Evolutionary conservation across 192 early-diverging fungal species (phyloP).

Genomic region (Coemansia sp.): DNA sequence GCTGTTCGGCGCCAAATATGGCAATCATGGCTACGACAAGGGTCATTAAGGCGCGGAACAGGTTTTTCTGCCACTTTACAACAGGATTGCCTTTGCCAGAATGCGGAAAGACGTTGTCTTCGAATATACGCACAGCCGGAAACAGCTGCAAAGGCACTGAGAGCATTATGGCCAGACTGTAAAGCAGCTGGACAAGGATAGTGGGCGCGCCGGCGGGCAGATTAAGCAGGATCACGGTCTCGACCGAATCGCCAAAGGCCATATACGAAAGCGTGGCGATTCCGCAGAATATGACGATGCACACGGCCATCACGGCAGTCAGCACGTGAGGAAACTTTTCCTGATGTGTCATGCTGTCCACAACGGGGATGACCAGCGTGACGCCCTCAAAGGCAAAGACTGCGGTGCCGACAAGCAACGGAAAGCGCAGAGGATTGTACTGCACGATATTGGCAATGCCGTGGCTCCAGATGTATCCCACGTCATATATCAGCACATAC

Average conservation of each 20-base stretch:
- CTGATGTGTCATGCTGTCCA: conserved; percentile 84
- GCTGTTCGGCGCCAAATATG: conserved; percentile 73
- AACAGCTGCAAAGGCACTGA: conserved; percentile 92
- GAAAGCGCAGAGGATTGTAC: conserved; percentile 79
- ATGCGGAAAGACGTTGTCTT: conserved; percentile 77
- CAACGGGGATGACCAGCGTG: conserved; percentile 74
- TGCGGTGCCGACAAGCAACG: conserved; percentile 92
- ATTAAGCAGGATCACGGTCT: conserved; percentile 87
- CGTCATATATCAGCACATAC: conserved; percentile 81
- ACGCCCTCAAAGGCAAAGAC: conserved; percentile 90
- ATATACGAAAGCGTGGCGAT: conserved; percentile 83
- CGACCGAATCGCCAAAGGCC: conserved; percentile 79
- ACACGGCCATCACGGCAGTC: conserved; percentile 71
- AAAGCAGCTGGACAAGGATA: conserved; percentile 74
- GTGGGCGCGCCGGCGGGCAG: conserved; percentile 71
- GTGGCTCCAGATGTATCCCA: conserved; percentile 61
- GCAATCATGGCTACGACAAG: conserved; percentile 70
- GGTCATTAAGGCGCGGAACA: conserved; percentile 69
- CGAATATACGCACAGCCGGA: conserved; percentile 90
- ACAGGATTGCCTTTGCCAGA: conserved; percentile 75
- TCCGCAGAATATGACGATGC: conserved; percentile 78
- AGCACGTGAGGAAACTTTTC: conserved; percentile 82
- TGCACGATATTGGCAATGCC: conserved; percentile 72
- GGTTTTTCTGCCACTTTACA: conserved; percentile 89
- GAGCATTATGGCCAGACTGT: conserved; percentile 91